These are phyloP conservation scores for Diaporthe sp. DNA, from an alignment of 2,329 filamentous ascomycete genomes.

Conservation along the genomic window DNA sequence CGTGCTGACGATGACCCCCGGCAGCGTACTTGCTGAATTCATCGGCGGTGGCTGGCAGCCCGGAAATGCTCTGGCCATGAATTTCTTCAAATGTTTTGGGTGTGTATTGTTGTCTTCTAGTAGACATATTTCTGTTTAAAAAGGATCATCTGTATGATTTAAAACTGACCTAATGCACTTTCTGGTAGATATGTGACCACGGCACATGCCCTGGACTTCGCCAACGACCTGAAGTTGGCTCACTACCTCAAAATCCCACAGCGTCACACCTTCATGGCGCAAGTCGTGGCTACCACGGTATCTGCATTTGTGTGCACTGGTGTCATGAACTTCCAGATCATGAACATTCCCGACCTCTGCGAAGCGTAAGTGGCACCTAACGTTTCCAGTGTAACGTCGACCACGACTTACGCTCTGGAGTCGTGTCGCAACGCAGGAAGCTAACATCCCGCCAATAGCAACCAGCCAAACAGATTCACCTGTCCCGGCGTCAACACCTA, in stretches of 20 bases:
- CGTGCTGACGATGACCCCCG: neutral
- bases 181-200: slow-evolving; percentile 51
- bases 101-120: neutral
- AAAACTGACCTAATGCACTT: slow-evolving; percentile 30
- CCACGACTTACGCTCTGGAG: neutral
- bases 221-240: slow-evolving; percentile 48
- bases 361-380: slow-evolving; percentile 46
- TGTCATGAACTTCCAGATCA: slow-evolving; percentile 62
- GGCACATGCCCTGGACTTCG: slow-evolving; percentile 64
- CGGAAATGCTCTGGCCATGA: slow-evolving; percentile 60
- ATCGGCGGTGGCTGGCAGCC: slow-evolving; percentile 57
- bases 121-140: no score
- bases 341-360: slow-evolving; percentile 61
- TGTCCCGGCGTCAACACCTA: slow-evolving; percentile 62
- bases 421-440: neutral
- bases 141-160: no score
- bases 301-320: slow-evolving; percentile 64
- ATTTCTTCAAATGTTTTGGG: slow-evolving; percentile 57
- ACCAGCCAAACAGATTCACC: neutral
- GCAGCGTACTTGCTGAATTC: slow-evolving; percentile 57
- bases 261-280: slow-evolving; percentile 68
- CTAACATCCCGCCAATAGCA: neutral
- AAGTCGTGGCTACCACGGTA: slow-evolving; percentile 69
- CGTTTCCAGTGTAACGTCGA: slow-evolving; percentile 53
- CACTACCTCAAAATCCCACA: slow-evolving; percentile 72